Percentiles rank a stretch among this genome's conserved stretches.
Evolutionary conservation across 2,329 filamentous ascomycete species (phyloP).

Genomic region (Fusarium nisikadoi): DNA sequence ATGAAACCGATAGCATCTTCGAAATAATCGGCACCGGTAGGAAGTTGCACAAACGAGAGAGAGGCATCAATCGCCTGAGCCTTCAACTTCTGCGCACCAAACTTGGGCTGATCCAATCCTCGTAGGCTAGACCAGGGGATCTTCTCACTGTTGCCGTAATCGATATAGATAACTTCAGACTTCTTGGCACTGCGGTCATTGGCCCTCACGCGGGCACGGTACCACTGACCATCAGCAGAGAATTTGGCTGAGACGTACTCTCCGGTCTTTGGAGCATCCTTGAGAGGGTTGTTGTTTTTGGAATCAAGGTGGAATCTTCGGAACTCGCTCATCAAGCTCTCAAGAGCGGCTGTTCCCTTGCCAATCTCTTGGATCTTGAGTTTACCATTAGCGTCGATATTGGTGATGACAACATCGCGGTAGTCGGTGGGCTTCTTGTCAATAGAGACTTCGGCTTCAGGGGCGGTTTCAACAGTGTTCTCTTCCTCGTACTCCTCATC

Average conservation of each 20-base stretch:
- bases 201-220: slow-evolving; percentile 87
- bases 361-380: slow-evolving; percentile 94
- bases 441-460: slow-evolving; percentile 62
- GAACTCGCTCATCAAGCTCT: slow-evolving; percentile 91
- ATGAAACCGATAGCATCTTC: slow-evolving; percentile 81
- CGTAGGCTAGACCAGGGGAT: slow-evolving; percentile 87
- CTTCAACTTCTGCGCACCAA: slow-evolving; percentile 83
- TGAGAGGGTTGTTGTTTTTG: slow-evolving; percentile 78
- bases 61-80: slow-evolving; percentile 88
- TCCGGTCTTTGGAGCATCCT: slow-evolving; percentile 85
- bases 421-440: slow-evolving; percentile 83
- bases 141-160: slow-evolving; percentile 95
- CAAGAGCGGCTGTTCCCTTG: slow-evolving; percentile 83
- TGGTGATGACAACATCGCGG: slow-evolving; percentile 91
- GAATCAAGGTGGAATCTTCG: slow-evolving; percentile 88
- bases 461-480: slow-evolving; percentile 61
- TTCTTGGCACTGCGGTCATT: slow-evolving; percentile 92
- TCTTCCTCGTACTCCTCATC: slow-evolving; percentile 72
- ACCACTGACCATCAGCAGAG: slow-evolving; percentile 90
- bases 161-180: slow-evolving; percentile 91
- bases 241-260: slow-evolving; percentile 94
- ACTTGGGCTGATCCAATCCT: slow-evolving; percentile 81
- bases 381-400: slow-evolving; percentile 83
- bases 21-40: slow-evolving; percentile 83
- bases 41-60: slow-evolving; percentile 90